Evolutionary conservation across 2,329 filamentous ascomycete genomes (phyloP).

Genomic region (Arthrobotrys pseudoclavata): DNA sequence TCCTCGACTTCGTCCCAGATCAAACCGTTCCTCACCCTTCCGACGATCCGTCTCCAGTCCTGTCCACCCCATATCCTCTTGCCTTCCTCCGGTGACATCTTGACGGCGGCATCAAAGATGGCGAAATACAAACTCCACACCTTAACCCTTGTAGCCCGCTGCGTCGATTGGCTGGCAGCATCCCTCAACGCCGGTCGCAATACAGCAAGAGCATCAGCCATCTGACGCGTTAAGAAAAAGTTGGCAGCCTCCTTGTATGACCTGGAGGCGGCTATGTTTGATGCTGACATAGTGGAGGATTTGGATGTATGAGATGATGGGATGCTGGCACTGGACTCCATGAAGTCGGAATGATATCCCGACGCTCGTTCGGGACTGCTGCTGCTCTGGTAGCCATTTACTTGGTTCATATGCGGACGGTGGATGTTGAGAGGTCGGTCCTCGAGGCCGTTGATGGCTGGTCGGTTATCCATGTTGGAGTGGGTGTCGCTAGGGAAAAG

Average conservation of each 20-base stretch:
- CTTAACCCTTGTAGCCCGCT: slow-evolving; percentile 86
- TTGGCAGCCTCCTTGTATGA: slow-evolving; percentile 94
- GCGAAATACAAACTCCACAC: slow-evolving; percentile 98
- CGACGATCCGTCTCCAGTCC: slow-evolving; percentile 84
- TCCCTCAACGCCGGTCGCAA: slow-evolving; percentile 83
- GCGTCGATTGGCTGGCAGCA: slow-evolving; percentile 76
- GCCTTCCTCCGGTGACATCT: slow-evolving; percentile 89
- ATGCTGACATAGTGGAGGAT: slow-evolving; percentile 48
- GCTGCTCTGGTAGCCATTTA: slow-evolving; percentile 56
- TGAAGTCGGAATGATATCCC: slow-evolving; percentile 56
- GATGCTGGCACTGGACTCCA: slow-evolving; percentile 57
- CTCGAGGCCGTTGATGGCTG: slow-evolving; percentile 47
- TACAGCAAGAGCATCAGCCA: slow-evolving; percentile 88
- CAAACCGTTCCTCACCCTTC: slow-evolving; percentile 86
- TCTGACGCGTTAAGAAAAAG: slow-evolving; percentile 90
- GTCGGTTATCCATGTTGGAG: slow-evolving; percentile 48
- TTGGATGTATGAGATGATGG: slow-evolving; percentile 50
- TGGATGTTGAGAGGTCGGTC: slow-evolving; percentile 56
- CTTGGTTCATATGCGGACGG: slow-evolving; percentile 37
- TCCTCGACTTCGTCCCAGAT: slow-evolving; percentile 95
- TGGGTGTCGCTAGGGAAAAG: slow-evolving; percentile 17
- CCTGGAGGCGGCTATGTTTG: slow-evolving; percentile 74
- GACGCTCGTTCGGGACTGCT: slow-evolving; percentile 55
- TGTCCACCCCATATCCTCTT: slow-evolving; percentile 87
- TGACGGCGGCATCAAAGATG: slow-evolving; percentile 88